Percentiles rank a stretch among this genome's conserved stretches.
Evolutionary conservation across 1,284 basidiomycete genomes (phyloP).

Genomic region (Trichosporon ovoides): DNA sequence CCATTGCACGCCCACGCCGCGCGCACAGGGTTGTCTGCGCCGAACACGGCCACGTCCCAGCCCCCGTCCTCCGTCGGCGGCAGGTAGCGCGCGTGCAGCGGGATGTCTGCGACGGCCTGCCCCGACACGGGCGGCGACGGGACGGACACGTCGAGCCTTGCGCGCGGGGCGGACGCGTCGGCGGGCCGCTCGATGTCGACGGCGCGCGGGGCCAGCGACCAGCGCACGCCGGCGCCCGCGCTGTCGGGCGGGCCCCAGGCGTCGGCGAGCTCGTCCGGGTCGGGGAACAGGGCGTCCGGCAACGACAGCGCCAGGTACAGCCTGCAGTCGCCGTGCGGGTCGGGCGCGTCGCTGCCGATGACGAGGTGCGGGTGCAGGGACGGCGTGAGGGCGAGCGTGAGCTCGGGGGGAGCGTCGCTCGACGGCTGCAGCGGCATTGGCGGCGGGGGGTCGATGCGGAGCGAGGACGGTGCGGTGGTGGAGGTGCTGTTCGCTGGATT

Average conservation of each 20-base stretch:
- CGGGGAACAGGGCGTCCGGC: slow-evolving; percentile 37
- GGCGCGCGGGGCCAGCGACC: slow-evolving; percentile 17
- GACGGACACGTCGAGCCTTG: neutral
- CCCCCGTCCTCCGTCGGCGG: slow-evolving; percentile 12
- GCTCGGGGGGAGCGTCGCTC: neutral
- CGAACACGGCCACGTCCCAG: neutral
- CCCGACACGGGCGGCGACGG: neutral
- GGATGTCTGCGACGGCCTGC: slow-evolving; percentile 21
- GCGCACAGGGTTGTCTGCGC: neutral
- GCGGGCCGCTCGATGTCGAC: slow-evolving; percentile 37
- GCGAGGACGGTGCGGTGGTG: neutral
- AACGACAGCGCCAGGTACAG: slow-evolving; percentile 25
- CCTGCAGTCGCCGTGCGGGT: neutral
- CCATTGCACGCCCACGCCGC: neutral
- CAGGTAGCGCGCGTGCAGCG: slow-evolving; percentile 41
- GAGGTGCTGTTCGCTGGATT: neutral
- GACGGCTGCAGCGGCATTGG: neutral
- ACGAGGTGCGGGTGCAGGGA: slow-evolving; percentile 14
- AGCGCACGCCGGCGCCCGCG: slow-evolving; percentile 1
- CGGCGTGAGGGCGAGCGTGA: slow-evolving; percentile 9
- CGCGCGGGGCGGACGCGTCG: neutral
- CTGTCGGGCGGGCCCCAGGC: slow-evolving; percentile 9
- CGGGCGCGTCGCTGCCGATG: neutral
- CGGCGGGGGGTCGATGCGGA: neutral
- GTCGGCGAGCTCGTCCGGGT: slow-evolving; percentile 29